phyloP scores from a whole-genome alignment of 371 early-diverging fungal genomes.

The Apophysomyces variabilis region DNA sequence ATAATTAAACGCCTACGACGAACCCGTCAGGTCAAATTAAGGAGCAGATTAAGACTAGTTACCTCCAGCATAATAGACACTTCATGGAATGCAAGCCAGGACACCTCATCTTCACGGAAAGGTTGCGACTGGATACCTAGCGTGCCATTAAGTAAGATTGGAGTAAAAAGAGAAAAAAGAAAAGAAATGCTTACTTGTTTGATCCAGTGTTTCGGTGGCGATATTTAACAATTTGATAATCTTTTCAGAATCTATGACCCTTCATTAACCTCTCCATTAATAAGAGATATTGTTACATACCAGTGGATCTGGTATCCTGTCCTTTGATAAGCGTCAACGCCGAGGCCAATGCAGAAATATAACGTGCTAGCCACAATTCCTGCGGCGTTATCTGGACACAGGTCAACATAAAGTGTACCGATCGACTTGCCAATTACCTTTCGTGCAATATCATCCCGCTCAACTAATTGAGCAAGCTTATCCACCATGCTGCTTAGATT shows the following conservation, averaged over 20 bases:
- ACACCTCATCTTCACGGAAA: conserved; percentile 21
- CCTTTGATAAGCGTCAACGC: conserved; percentile 29
- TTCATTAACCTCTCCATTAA: neutral
- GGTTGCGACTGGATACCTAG: conserved; percentile 14
- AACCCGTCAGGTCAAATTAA: neutral
- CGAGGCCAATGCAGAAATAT: conserved; percentile 24
- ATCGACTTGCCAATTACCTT: conserved; percentile 17
- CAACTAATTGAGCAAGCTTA: conserved; percentile 24
- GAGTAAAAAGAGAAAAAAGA: neutral
- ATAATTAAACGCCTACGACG: conserved; percentile 43
- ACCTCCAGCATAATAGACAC: conserved; percentile 40
- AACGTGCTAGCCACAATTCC: conserved; percentile 35
- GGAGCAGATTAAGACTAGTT: neutral
- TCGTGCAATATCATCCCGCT: conserved; percentile 15
- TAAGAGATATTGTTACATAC: conserved; percentile 12
- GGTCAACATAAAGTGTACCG: neutral
- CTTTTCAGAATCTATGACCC: conserved; percentile 18
- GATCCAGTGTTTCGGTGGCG: conserved; percentile 21
- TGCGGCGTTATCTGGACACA: conserved; percentile 22
- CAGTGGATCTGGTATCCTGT: conserved; percentile 11
- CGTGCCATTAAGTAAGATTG: neutral
- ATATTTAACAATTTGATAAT: conserved; percentile 15
- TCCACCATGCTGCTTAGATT: conserved; percentile 22
- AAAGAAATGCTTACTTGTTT: conserved; percentile 11
- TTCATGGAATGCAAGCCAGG: conserved; percentile 42